These are phyloP conservation scores for Pythium grandisporangium DNA, from an alignment of 352 stramenopile genomes.

Conservation along the genomic window DNA sequence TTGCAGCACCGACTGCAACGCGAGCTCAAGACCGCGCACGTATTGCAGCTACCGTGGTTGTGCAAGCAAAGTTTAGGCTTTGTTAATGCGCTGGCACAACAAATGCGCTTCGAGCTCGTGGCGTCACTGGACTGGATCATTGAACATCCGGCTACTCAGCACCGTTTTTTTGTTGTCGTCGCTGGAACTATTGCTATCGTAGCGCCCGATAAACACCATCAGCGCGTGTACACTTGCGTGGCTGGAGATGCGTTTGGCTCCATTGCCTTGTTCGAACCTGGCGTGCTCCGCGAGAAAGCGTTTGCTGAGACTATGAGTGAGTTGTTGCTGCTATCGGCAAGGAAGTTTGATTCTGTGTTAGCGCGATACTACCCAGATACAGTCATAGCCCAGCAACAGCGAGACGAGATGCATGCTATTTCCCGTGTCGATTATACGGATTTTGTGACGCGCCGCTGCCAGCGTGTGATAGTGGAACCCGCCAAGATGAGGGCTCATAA, in stretches of 20 bases:
- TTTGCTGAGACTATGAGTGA: slow-evolving; percentile 20
- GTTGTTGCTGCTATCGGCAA: slow-evolving; percentile 4
- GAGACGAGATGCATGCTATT: slow-evolving; percentile 10
- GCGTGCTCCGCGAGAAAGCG: slow-evolving; percentile 8
- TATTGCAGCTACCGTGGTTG: slow-evolving; percentile 14
- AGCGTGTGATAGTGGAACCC: neutral
- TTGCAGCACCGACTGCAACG: slow-evolving; percentile 11
- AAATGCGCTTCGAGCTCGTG: slow-evolving; percentile 13
- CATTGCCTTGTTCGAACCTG: slow-evolving; percentile 14
- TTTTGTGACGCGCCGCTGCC: slow-evolving; percentile 6
- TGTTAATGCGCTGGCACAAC: slow-evolving; percentile 13
- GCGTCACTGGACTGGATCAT: slow-evolving; percentile 20
- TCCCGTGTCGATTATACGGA: slow-evolving; percentile 9
- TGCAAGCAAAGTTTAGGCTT: slow-evolving; percentile 17
- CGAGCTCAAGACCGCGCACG: slow-evolving; percentile 14
- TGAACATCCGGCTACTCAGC: slow-evolving; percentile 14
- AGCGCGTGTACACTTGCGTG: slow-evolving; percentile 10
- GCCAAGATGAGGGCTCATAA: neutral
- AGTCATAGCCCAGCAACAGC: slow-evolving; percentile 8
- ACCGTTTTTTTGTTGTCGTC: slow-evolving; percentile 14
- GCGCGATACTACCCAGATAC: slow-evolving; percentile 12
- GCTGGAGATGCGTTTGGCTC: slow-evolving; percentile 13
- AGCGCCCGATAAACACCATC: neutral
- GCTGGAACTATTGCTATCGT: slow-evolving; percentile 10
- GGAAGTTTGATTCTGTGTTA: slow-evolving; percentile 7